phyloP scores from a whole-genome alignment of 108 stramenopile genomes.

The Asterionellopsis glacialis region DNA sequence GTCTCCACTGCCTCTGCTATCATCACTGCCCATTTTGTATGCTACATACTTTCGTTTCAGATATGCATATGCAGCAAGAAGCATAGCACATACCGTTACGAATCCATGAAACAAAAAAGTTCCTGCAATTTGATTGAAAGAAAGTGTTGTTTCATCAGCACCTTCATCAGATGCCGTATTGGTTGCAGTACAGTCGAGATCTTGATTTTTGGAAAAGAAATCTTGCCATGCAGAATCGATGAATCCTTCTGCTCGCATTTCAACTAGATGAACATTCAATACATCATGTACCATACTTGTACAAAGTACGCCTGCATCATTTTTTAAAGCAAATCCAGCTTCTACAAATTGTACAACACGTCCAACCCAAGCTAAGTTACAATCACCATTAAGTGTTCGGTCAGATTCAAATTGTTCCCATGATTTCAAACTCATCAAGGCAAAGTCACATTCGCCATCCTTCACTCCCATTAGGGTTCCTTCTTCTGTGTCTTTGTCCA shows the following conservation, averaged over 20 bases:
- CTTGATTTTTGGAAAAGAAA: no score
- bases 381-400: constrained; percentile 8
- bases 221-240: constrained; percentile 9
- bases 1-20: no score
- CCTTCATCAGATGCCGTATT: no score
- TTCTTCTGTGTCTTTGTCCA: not conserved
- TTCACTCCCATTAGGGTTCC: not conserved
- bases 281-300: constrained; percentile 4
- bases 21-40: no score
- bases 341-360: not conserved
- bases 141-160: no score
- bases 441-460: not conserved
- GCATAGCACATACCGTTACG: no score
- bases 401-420: not conserved
- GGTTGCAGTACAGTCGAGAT: no score
- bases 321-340: constrained; percentile 7
- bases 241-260: constrained; percentile 17
- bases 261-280: constrained; percentile 5
- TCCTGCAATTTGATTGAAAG: no score
- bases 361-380: not conserved
- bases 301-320: constrained; percentile 8
- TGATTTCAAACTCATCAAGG: not conserved
- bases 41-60: no score
- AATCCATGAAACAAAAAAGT: no score
- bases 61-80: no score